Evolutionary conservation across 495 filamentous ascomycete genomes (phyloP), one percentile per base, ranked within the genome.

Genomic region (Aspergillus haitiensis): DNA sequence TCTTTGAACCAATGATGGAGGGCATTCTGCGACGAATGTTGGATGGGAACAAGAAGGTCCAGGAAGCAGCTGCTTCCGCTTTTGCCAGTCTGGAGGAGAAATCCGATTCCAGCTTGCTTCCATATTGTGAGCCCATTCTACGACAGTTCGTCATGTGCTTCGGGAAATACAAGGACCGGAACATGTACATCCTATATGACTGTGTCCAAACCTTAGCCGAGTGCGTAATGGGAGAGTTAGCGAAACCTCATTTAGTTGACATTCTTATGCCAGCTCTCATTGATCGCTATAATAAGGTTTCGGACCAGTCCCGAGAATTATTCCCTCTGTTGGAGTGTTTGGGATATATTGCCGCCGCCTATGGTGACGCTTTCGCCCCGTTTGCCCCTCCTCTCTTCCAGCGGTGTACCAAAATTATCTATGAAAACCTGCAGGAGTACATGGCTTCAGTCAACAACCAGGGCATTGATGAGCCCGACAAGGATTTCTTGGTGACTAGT

Each of bases 101-200:
- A 70, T 91, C 94, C 0, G 88, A 90, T 33, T 85, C 84, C 53
- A 78, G 85, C 61, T 71, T 99, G 58, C 85, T 86, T 54, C 88
- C 88, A 6, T 98, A 95, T 75, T 93, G 90, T 69, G 82, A 87
- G 49, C 90, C 91, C 33, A 99, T 99, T 64, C 85, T 98, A 51
- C 86, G 84, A 44, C 95, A 98, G 71, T 98, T 92, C 67, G 93
- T 96, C 42, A 76, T 82, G 59, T 98, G 95, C 72, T 98, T 99
- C 76, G 81, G 74, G 31, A 90, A 88, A 72, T 99, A 98, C 83
- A 97, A 99, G 79, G 93, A 98, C 71, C 86, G 91, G 52, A 99
- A 99, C 78, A 97, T 97, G 86, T 97, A 93, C 77, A 92, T 98
- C 58, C 85, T 99, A 37, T 99, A 99, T 75, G 95, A 98, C 76